Evolutionary conservation across 2,329 filamentous ascomycete genomes (phyloP), one percentile per base, ranked within the genome.

Genomic region (Neonectria hederae): DNA sequence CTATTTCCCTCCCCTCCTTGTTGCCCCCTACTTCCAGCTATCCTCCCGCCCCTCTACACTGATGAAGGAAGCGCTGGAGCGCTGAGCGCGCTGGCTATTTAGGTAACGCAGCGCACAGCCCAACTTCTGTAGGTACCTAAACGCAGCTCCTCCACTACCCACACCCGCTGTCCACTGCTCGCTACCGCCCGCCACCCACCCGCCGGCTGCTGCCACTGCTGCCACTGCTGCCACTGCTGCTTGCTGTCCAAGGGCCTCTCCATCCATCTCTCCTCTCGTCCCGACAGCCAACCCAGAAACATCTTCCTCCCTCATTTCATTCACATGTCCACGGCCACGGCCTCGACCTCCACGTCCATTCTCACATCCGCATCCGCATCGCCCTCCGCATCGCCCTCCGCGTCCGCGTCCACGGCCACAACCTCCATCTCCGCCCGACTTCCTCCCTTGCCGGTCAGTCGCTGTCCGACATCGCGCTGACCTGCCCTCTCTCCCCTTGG

Each of bases 271-370:
- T 45, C 65, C 54, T 55, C 58, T 42, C 62, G 28, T 40, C 62
- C 51, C 43, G 53, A 46, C 62, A 56, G 51, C 57, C 62, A 65
- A 53, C 56, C 35, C 62, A 53, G 38, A 65, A 62, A 57, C 56
- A 54, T 69, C 63, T 67, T 63, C 60, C 69, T 73, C 69, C 61
- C 71, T 73, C 71, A 73, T 73, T 70, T 65, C 66, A 72, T 73
- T 73, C 68, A 69, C 66, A 73, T 72, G 65, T 58, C 57, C 69
- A 62, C 68, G 69, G 68, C 68, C 65, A 66, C 69, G 63, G 66
- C 56, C 56, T 66, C 56, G 58, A 45, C 57, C 59, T 54, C 48
- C 55, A 59, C 61, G 51, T 22, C 35, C 54, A 51, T 11, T 42
- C 38, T 21, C 38, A 13, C n/a, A 21, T 32, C 45, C 32, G 35